Evolutionary conservation across 345 rosid genomes (phyloP).

Genomic region (Eucalyptus regnans): DNA sequence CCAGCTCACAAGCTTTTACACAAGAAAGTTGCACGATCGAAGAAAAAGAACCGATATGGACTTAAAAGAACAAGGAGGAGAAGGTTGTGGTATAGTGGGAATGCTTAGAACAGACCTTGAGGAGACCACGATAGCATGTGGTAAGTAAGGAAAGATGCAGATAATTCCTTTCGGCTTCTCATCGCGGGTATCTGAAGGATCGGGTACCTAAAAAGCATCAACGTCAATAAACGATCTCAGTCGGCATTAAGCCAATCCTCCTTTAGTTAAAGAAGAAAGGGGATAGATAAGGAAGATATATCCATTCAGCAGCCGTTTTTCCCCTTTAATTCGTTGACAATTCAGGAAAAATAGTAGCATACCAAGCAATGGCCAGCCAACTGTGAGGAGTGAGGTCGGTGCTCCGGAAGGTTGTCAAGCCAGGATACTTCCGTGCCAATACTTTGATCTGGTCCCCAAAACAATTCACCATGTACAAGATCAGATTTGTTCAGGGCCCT

Average conservation of each 20-base stretch:
- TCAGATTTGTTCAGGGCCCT: background rate
- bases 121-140: conserved; percentile 14
- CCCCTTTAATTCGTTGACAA: background rate
- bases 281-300: background rate
- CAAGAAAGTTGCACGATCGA: background rate
- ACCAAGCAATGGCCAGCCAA: conserved; percentile 33
- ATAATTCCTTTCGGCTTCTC: conserved; percentile 5
- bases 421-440: conserved; percentile 4
- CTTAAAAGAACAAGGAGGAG: background rate
- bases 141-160: conserved; percentile 34
- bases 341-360: background rate
- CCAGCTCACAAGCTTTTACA: background rate
- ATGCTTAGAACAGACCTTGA: conserved; percentile 11
- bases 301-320: background rate
- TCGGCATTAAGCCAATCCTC: background rate
- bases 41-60: background rate
- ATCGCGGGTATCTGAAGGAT: conserved; percentile 23
- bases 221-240: background rate
- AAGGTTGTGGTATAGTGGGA: background rate
- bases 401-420: conserved; percentile 4
- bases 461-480: background rate
- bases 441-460: conserved; percentile 2
- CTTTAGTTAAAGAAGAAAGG: background rate
- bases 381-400: conserved; percentile 16
- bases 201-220: background rate